A percentile compares a stretch with the other conserved stretches of the same genome.
Evolutionary conservation across 2,329 filamentous ascomycete species (phyloP).

Genomic region (Bipolaris cookei): DNA sequence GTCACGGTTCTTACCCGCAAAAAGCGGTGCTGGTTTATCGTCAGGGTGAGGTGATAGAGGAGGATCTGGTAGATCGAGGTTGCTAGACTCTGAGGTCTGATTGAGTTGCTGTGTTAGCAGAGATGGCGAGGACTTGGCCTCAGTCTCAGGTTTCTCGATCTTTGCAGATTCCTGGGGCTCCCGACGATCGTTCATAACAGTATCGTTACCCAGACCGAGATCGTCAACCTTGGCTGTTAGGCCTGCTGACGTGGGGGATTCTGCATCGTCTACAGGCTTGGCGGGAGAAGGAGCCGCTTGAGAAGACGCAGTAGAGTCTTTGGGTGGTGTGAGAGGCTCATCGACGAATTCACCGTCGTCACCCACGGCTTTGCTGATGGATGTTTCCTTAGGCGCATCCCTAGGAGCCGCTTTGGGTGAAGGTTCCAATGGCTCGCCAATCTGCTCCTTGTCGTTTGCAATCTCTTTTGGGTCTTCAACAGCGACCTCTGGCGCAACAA

Average conservation of each 20-base stretch:
- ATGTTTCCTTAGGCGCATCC: slow-evolving; percentile 33
- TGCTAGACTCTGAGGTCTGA: slow-evolving; percentile 37
- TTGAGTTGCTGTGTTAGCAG: slow-evolving; percentile 53
- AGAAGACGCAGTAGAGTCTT: slow-evolving; percentile 30
- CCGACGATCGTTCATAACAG: slow-evolving; percentile 53
- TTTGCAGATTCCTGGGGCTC: slow-evolving; percentile 27
- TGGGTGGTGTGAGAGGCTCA: slow-evolving; percentile 71
- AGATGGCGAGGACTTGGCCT: slow-evolving; percentile 46
- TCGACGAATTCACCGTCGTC: slow-evolving; percentile 76
- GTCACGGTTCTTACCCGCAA: slow-evolving; percentile 53
- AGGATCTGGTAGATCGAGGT: slow-evolving; percentile 32
- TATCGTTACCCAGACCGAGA: slow-evolving; percentile 67
- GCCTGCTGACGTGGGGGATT: slow-evolving; percentile 59
- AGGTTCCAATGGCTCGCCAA: slow-evolving; percentile 46
- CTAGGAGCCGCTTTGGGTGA: slow-evolving; percentile 54
- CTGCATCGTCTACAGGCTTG: slow-evolving; percentile 42
- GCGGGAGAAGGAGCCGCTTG: slow-evolving; percentile 25
- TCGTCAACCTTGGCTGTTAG: slow-evolving; percentile 61
- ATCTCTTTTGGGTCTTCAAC: slow-evolving; percentile 64
- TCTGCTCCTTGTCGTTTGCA: slow-evolving; percentile 59
- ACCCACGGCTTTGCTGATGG: slow-evolving; percentile 30
- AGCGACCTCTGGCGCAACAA: slow-evolving; percentile 71
- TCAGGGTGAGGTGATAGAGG: slow-evolving; percentile 64
- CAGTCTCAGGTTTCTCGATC: slow-evolving; percentile 31
- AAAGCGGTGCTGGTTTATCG: slow-evolving; percentile 72